Conservation (phyloP, 2,329 filamentous ascomycete species). For the Cordyceps militaris region DNA sequence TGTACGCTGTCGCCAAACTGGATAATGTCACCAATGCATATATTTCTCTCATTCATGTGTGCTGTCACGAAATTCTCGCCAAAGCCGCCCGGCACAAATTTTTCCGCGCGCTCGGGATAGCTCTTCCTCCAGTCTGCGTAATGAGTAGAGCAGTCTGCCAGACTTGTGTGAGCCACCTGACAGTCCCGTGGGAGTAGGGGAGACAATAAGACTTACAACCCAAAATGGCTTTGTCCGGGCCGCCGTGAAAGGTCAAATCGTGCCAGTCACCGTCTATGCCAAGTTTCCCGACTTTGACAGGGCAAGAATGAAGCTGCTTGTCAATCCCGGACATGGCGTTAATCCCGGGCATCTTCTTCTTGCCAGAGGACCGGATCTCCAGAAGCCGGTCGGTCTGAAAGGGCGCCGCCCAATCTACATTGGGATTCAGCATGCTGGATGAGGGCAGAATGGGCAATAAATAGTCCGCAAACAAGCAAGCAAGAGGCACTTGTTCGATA, state of each 20-base stretch:
- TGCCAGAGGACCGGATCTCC: constrained; percentile 49
- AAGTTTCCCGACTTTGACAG: constrained; percentile 37
- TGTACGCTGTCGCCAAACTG: constrained; percentile 43
- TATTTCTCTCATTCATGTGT: constrained; percentile 54
- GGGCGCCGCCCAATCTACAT: constrained; percentile 34
- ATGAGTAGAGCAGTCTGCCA: constrained; percentile 50
- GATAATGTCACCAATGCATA: constrained; percentile 58
- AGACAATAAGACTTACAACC: constrained; percentile 36
- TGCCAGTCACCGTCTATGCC: constrained; percentile 56
- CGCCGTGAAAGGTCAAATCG: constrained; percentile 54
- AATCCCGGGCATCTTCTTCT: constrained; percentile 47
- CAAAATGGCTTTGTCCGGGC: constrained; percentile 56
- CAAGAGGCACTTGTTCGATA: not conserved
- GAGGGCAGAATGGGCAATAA: not conserved
- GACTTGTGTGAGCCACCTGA: not conserved
- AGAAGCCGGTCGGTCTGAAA: constrained; percentile 43
- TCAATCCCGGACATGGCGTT: constrained; percentile 50
- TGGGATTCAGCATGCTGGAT: constrained; percentile 12
- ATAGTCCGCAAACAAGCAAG: not conserved
- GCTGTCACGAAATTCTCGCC: constrained; percentile 57
- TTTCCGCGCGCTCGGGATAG: constrained; percentile 41
- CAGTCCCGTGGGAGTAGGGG: no score
- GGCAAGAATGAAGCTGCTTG: constrained; percentile 38
- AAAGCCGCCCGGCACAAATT: constrained; percentile 52
- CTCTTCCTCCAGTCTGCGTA: constrained; percentile 49